These are phyloP conservation scores for Dothistroma pini DNA, from an alignment of 2,329 filamentous ascomycete genomes.

Conservation along the genomic window DNA sequence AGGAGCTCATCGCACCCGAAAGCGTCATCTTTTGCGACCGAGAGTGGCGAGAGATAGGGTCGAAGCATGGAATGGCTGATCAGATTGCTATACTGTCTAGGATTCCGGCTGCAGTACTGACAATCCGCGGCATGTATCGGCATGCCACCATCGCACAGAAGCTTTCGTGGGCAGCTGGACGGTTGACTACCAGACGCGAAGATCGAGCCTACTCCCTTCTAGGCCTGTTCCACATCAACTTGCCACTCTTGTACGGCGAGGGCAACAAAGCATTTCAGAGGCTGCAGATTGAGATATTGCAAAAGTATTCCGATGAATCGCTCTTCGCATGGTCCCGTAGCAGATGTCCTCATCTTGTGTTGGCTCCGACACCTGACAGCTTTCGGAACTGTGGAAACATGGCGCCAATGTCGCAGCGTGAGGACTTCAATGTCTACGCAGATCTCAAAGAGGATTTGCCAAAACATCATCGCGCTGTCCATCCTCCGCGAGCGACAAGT, in stretches of 20 bases:
- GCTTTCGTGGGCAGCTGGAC: background rate
- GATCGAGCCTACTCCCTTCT: background rate
- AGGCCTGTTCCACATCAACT: background rate
- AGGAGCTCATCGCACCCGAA: background rate
- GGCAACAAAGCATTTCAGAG: background rate
- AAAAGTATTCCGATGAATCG: background rate
- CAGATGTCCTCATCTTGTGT: background rate
- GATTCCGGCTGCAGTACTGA: background rate
- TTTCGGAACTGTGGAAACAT: background rate
- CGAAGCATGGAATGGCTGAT: background rate
- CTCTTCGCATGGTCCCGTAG: background rate
- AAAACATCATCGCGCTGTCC: background rate
- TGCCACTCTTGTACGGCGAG: background rate
- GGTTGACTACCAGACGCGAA: background rate
- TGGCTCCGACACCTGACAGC: background rate
- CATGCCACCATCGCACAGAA: background rate
- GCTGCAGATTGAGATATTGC: background rate
- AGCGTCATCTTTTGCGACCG: background rate
- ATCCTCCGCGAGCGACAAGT: background rate
- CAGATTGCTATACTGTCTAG: background rate
- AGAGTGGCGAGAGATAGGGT: background rate
- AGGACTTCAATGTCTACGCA: background rate
- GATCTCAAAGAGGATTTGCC: background rate
- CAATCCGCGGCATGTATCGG: background rate
- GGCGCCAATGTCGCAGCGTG: background rate